phyloP scores from a whole-genome alignment of 345 rosid genomes.

The Anastatica hierochuntica region DNA sequence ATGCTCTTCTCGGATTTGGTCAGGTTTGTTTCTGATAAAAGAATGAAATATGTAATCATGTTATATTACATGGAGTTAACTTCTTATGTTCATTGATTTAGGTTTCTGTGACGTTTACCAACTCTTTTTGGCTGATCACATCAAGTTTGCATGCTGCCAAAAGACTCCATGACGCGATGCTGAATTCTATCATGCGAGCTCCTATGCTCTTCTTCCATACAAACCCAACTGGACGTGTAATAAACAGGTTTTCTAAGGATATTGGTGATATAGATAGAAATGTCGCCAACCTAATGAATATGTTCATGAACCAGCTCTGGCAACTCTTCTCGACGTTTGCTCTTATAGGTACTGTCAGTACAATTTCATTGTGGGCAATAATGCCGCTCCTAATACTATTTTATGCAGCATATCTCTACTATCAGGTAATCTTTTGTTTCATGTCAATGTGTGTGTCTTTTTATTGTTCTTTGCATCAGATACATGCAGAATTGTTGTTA shows the following conservation, averaged over 20 bases:
- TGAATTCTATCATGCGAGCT: conserved; percentile 68
- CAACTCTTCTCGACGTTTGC: conserved; percentile 89
- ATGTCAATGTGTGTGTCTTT: neutral
- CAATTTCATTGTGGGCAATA: conserved; percentile 86
- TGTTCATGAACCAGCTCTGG: conserved; percentile 66
- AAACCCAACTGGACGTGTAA: conserved; percentile 82
- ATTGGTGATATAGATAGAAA: conserved; percentile 78
- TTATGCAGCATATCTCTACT: conserved; percentile 80
- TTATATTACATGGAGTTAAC: neutral
- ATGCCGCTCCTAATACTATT: conserved; percentile 87
- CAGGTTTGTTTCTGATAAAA: conserved; percentile 44
- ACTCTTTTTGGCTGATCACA: conserved; percentile 82
- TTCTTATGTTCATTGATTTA: conserved; percentile 19
- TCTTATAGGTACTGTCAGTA: conserved; percentile 79
- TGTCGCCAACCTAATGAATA: conserved; percentile 60
- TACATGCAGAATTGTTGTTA: neutral
- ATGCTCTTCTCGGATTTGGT: conserved; percentile 62
- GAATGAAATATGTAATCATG: neutral
- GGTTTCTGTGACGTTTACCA: conserved; percentile 67
- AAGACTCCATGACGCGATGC: conserved; percentile 73
- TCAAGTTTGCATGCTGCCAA: conserved; percentile 81
- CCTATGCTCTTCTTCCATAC: conserved; percentile 94
- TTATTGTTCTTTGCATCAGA: neutral
- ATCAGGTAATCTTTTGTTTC: conserved; percentile 52
- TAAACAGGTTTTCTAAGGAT: conserved; percentile 92